phyloP scores from a whole-genome alignment of 768 basidiomycete genomes.

The Nidularia sp. region DNA sequence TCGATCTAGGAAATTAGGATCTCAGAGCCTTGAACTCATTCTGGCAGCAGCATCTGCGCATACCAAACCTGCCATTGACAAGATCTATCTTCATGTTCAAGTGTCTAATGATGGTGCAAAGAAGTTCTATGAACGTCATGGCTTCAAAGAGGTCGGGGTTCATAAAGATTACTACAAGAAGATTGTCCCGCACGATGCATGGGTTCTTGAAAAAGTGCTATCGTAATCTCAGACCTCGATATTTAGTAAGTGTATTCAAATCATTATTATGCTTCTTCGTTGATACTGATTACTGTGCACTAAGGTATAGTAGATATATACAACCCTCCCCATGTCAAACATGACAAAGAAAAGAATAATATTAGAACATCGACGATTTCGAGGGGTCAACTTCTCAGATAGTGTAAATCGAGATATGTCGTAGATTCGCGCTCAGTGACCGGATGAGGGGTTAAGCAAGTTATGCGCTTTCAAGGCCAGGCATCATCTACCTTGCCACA shows the following conservation, averaged over 20 bases:
- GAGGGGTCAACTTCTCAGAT: no score
- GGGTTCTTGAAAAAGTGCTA: constrained; percentile 73
- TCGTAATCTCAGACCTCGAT: constrained; percentile 6
- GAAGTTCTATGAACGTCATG: constrained; percentile 80
- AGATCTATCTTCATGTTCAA: constrained; percentile 85
- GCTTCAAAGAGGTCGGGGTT: constrained; percentile 64
- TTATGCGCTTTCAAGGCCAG: constrained; percentile 21
- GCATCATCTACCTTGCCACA: constrained; percentile 69
- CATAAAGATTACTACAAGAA: constrained; percentile 87
- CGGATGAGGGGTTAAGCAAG: no score
- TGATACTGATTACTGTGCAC: background rate
- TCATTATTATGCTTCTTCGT: background rate
- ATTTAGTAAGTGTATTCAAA: background rate
- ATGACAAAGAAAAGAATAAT: no score
- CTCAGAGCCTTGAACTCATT: constrained; percentile 65
- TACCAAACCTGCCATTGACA: constrained; percentile 56
- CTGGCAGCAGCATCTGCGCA: constrained; percentile 58
- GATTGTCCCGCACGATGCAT: constrained; percentile 78
- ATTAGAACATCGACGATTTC: no score
- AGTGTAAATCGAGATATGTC: no score
- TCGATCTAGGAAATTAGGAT: constrained; percentile 73
- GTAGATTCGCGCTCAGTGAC: no score
- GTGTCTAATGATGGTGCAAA: constrained; percentile 76
- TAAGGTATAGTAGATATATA: background rate
- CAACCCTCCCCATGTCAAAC: background rate